A percentile compares a stretch with the other conserved stretches of the same genome.
These are phyloP conservation scores for Ogataea wickerhamii DNA, from an alignment of 805 yeast genomes.

Conservation along the genomic window DNA sequence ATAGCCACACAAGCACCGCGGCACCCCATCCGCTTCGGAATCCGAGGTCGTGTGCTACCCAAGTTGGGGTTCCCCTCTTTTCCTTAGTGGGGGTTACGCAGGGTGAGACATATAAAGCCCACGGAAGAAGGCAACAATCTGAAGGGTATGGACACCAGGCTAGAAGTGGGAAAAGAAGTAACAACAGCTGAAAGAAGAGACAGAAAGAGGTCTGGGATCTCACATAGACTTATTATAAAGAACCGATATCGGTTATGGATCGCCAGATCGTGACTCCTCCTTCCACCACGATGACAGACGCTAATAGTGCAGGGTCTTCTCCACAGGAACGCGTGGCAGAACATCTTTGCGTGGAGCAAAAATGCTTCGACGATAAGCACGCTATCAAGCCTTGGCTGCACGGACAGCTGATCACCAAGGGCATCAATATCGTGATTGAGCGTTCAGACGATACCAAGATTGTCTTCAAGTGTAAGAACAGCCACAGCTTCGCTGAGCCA, in stretches of 20 bases:
- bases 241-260: conserved; percentile 9
- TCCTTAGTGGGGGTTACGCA: conserved; percentile 1
- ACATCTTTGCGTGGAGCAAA: conserved; percentile 19
- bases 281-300: conserved; percentile 7
- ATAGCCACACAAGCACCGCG: no score
- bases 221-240: no score
- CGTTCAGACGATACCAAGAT: conserved; percentile 59
- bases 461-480: conserved; percentile 56
- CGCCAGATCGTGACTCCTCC: conserved; percentile 16
- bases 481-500: conserved; percentile 18
- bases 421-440: conserved; percentile 57
- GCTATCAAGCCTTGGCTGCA: conserved; percentile 64
- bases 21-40: background rate
- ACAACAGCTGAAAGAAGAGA: no score
- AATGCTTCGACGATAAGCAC: conserved; percentile 38
- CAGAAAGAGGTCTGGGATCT: no score
- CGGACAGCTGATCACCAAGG: conserved; percentile 42
- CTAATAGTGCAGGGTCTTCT: conserved; percentile 1
- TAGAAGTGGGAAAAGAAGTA: conserved; percentile 1
- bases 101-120: conserved; percentile 1
- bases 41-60: conserved; percentile 1
- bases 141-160: background rate
- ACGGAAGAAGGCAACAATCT: background rate
- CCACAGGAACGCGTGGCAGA: conserved; percentile 2
- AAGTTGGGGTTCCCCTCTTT: conserved; percentile 1